Percentiles rank a stretch among this genome's conserved stretches.
phyloP scores from a whole-genome alignment of 176 grass and related monocot species.

The bread wheat (Triticum aestivum) region IWGSC_CS_RefSeq_v2.1 NC_057809.1:457051681-457052180 shows the following conservation, averaged over 20 bases:
- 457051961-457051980: neutral
- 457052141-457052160: neutral
- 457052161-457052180: neutral
- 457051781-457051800: neutral
- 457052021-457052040: neutral
- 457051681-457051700: conserved; percentile 66
- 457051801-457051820: conserved; percentile 2
- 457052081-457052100: neutral
- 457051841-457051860: no score
- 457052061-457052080: neutral
- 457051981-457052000: neutral
- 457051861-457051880: no score
- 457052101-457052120: neutral
- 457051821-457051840: neutral
- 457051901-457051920: neutral
- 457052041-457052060: neutral
- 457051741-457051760: conserved; percentile 74
- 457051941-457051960: neutral
- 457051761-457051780: conserved; percentile 61
- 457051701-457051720: conserved; percentile 61
- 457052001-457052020: no score
- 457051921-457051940: neutral
- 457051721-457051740: conserved; percentile 76
- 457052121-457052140: neutral
- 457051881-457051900: no score